Percentiles rank a stretch among this genome's conserved stretches.
Evolutionary conservation across 208 protist species (phyloP).

Genomic region (Trichomonas vaginalis): DNA sequence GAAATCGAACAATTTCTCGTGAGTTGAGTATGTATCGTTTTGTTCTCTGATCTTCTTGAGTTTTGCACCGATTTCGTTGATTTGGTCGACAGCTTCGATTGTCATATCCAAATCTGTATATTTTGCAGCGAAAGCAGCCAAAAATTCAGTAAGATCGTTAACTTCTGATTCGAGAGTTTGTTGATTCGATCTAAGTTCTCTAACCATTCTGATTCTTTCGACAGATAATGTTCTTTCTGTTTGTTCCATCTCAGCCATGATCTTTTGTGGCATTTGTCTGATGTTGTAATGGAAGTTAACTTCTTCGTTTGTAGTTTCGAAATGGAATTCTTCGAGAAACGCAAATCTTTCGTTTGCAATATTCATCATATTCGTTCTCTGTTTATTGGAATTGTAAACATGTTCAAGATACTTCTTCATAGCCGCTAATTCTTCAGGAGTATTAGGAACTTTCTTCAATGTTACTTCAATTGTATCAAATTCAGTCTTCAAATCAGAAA

Average conservation of each 20-base stretch:
- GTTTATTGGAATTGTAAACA: not conserved
- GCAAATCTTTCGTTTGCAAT: not conserved
- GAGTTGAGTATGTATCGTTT: not conserved
- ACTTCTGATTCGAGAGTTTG: not conserved
- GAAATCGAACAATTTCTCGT: not conserved
- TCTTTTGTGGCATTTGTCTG: not conserved
- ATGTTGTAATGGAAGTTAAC: not conserved
- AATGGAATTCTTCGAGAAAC: not conserved
- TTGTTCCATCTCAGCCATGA: not conserved
- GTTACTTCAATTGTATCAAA: not conserved
- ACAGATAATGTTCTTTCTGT: not conserved
- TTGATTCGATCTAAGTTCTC: not conserved
- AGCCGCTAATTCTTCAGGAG: not conserved
- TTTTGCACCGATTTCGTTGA: not conserved
- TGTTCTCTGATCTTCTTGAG: not conserved
- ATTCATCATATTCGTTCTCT: not conserved
- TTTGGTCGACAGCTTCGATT: not conserved
- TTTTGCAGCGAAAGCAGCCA: not conserved
- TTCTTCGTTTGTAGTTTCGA: not conserved
- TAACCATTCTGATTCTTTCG: not conserved
- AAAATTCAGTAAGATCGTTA: not conserved
- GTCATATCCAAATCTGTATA: conserved; percentile 8
- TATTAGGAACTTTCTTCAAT: not conserved
- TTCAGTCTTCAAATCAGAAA: not conserved
- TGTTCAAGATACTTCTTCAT: not conserved